These are phyloP conservation scores for Breviolum minutum DNA, from an alignment of 73 alveolate species.

Conservation along the genomic window DNA sequence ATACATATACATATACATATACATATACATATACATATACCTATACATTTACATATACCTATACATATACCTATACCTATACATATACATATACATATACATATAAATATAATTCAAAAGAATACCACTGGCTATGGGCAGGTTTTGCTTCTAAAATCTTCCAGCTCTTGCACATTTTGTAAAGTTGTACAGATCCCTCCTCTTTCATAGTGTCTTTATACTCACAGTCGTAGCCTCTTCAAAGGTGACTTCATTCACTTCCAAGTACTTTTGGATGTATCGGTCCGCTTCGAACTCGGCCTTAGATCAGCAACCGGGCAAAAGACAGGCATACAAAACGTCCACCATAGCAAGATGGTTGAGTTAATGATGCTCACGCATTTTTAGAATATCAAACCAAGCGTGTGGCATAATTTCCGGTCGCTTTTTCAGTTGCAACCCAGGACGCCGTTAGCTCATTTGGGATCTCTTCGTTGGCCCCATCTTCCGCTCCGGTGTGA, in stretches of 20 bases:
- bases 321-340: neutral
- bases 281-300: conserved; percentile 68
- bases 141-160: neutral
- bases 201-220: neutral
- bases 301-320: neutral
- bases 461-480: conserved; percentile 45
- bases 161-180: too few species aligned
- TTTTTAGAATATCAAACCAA: neutral
- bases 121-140: neutral
- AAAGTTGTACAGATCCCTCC: too few species aligned
- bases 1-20: too few species aligned
- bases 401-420: neutral
- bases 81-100: too few species aligned
- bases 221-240: conserved; percentile 34
- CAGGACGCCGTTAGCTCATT: conserved; percentile 65
- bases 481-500: neutral
- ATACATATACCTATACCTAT: too few species aligned
- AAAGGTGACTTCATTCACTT: conserved; percentile 52
- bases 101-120: neutral
- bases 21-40: too few species aligned
- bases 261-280: conserved; percentile 65
- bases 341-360: neutral
- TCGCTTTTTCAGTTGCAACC: neutral
- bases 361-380: neutral
- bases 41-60: too few species aligned